A percentile compares a stretch with the other conserved stretches of the same genome.
Conservation (phyloP, 495 filamentous ascomycete species). For the Penicillium canariense region DNA sequence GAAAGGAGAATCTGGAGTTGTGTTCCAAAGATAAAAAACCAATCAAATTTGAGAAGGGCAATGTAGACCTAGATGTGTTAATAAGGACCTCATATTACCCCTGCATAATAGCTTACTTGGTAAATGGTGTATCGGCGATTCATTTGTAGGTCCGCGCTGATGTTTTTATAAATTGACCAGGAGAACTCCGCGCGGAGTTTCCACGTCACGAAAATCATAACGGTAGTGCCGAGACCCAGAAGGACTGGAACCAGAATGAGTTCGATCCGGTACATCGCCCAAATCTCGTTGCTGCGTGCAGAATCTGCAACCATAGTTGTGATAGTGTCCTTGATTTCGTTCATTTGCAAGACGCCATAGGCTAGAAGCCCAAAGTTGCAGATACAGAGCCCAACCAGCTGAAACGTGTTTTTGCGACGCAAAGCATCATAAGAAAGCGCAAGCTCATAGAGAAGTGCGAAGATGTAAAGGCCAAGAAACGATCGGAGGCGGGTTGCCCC, state of each 20-base stretch:
- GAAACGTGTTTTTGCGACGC: conserved; percentile 23
- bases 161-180: conserved; percentile 12
- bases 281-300: conserved; percentile 3
- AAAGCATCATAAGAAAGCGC: conserved; percentile 23
- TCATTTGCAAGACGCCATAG: conserved; percentile 21
- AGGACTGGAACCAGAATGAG: conserved; percentile 21
- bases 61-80: conserved; percentile 16
- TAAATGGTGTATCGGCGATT: conserved; percentile 2
- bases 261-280: conserved; percentile 8
- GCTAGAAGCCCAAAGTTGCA: conserved; percentile 23
- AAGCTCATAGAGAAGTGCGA: conserved; percentile 23
- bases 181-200: conserved; percentile 10
- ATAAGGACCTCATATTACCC: not conserved
- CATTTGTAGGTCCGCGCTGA: conserved; percentile 11
- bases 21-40: conserved; percentile 23
- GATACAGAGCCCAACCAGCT: conserved; percentile 20
- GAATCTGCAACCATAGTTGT: not conserved
- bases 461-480: conserved; percentile 24
- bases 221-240: conserved; percentile 13
- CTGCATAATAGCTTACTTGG: not conserved
- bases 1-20: conserved; percentile 21
- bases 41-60: conserved; percentile 22
- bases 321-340: conserved; percentile 18
- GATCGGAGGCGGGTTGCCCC: conserved; percentile 21
- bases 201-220: conserved; percentile 20